These are phyloP conservation scores for Ganoderma lingzhi DNA, from an alignment of 1,284 basidiomycete genomes.

Conservation along the genomic window DNA sequence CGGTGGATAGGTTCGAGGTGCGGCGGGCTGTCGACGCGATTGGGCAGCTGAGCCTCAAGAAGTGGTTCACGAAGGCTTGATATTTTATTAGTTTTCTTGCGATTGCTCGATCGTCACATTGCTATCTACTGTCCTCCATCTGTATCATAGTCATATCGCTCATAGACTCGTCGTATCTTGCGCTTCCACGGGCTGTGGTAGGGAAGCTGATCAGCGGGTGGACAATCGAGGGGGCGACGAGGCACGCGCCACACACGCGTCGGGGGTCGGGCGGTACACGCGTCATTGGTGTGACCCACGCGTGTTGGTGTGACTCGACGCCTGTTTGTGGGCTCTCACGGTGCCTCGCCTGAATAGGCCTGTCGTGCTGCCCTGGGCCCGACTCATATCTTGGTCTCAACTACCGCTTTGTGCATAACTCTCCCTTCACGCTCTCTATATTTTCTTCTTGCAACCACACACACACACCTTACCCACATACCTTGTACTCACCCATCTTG, in stretches of 20 bases:
- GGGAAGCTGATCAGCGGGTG: not conserved
- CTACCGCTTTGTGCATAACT: slow-evolving; percentile 8
- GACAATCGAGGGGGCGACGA: not conserved
- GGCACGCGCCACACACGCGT: slow-evolving; percentile 27
- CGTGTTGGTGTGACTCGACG: slow-evolving; percentile 28
- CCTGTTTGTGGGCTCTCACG: slow-evolving; percentile 25
- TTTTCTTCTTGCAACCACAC: slow-evolving; percentile 6
- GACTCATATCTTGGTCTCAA: slow-evolving; percentile 16
- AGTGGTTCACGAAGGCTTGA: slow-evolving; percentile 73
- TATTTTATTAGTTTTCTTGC: not conserved
- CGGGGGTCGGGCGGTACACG: slow-evolving; percentile 28
- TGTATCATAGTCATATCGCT: not conserved
- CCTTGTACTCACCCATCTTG: slow-evolving; percentile 4
- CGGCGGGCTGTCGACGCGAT: slow-evolving; percentile 70
- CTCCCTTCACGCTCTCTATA: slow-evolving; percentile 5
- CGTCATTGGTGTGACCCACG: slow-evolving; percentile 30
- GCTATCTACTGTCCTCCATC: slow-evolving; percentile 1
- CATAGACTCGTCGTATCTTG: not conserved
- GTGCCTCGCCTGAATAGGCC: slow-evolving; percentile 21
- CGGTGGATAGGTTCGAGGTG: slow-evolving; percentile 63
- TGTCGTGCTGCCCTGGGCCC: not conserved
- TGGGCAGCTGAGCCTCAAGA: slow-evolving; percentile 75
- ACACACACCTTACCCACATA: slow-evolving; percentile 7
- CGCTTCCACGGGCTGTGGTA: not conserved
- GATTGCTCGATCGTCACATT: slow-evolving; percentile 1